Conservation (phyloP, 1,284 basidiomycete genomes). For the Trichosporon sp. region DNA sequence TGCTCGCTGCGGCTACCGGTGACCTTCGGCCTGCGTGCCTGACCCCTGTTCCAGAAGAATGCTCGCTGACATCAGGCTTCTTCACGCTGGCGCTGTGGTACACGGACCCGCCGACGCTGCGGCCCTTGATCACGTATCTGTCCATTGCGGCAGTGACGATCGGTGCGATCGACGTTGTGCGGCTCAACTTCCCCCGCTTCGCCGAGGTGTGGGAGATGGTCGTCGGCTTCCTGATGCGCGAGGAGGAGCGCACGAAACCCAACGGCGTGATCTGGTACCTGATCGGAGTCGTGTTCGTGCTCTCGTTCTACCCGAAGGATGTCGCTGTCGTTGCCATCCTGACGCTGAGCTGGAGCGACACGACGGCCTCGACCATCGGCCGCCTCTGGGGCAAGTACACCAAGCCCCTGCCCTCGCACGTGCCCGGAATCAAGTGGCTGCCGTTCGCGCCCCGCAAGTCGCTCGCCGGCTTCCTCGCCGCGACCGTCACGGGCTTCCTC, state of each 20-base stretch:
- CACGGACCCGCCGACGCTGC: slow-evolving; percentile 55
- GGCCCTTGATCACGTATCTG: slow-evolving; percentile 67
- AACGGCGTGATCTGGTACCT: slow-evolving; percentile 98
- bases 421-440: slow-evolving; percentile 49
- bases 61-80: slow-evolving; percentile 66
- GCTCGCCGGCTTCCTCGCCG: slow-evolving; percentile 86
- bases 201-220: slow-evolving; percentile 73
- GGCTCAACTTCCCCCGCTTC: slow-evolving; percentile 71
- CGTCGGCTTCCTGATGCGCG: slow-evolving; percentile 90
- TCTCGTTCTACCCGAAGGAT: slow-evolving; percentile 79
- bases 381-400: slow-evolving; percentile 79
- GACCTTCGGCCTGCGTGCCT: no score
- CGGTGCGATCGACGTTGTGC: slow-evolving; percentile 73
- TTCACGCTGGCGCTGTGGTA: slow-evolving; percentile 72
- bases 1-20: background rate
- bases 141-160: slow-evolving; percentile 71
- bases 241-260: slow-evolving; percentile 78
- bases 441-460: slow-evolving; percentile 58
- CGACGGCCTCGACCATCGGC: slow-evolving; percentile 89
- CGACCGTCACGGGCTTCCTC: slow-evolving; percentile 71
- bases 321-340: slow-evolving; percentile 84
- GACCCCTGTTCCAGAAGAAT: background rate
- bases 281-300: slow-evolving; percentile 80
- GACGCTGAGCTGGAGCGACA: slow-evolving; percentile 97
- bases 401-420: slow-evolving; percentile 68